A percentile compares a stretch with the other conserved stretches of the same genome.
Evolutionary conservation across 192 early-diverging fungal species (phyloP).

Genomic region (Coemansia sp.): DNA sequence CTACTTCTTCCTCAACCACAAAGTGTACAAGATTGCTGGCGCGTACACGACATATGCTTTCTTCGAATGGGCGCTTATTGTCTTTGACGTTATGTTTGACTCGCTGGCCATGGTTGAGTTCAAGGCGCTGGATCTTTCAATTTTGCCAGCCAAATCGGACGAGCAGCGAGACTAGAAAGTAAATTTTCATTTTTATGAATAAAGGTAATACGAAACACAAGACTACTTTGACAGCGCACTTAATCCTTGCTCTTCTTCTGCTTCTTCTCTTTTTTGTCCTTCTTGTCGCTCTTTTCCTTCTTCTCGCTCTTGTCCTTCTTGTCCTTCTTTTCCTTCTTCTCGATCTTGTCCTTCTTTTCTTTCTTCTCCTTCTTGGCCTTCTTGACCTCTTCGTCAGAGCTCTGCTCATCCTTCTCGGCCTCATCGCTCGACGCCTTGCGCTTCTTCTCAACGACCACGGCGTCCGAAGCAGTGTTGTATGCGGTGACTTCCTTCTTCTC

Average conservation of each 20-base stretch:
- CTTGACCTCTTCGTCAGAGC: constrained; percentile 41
- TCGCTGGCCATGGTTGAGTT: constrained; percentile 73
- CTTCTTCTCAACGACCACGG: constrained; percentile 51
- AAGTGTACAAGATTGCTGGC: constrained; percentile 70
- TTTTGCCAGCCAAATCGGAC: constrained; percentile 36
- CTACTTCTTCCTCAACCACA: constrained; percentile 77
- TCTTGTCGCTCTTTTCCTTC: constrained; percentile 32
- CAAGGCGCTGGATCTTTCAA: constrained; percentile 46
- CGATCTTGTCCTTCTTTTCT: constrained; percentile 42
- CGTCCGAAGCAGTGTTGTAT: constrained; percentile 57
- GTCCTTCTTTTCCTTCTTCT: constrained; percentile 22
- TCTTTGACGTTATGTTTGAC: constrained; percentile 77
- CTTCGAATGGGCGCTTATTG: constrained; percentile 80
- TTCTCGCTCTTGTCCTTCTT: constrained; percentile 52
- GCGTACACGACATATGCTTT: constrained; percentile 80
- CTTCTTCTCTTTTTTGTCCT: constrained; percentile 45
- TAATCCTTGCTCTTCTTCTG: constrained; percentile 49
- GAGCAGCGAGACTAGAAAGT: constrained; percentile 30
- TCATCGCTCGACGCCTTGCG: constrained; percentile 51
- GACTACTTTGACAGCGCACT: neutral
- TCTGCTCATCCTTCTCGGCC: constrained; percentile 40
- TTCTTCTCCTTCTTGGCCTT: constrained; percentile 51
- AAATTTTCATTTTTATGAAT: neutral
- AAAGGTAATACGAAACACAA: neutral
- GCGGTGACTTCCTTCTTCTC: constrained; percentile 52